Evolutionary conservation across 441 rosid genomes (phyloP).

Genomic region (Corymbia citriodora): DNA sequence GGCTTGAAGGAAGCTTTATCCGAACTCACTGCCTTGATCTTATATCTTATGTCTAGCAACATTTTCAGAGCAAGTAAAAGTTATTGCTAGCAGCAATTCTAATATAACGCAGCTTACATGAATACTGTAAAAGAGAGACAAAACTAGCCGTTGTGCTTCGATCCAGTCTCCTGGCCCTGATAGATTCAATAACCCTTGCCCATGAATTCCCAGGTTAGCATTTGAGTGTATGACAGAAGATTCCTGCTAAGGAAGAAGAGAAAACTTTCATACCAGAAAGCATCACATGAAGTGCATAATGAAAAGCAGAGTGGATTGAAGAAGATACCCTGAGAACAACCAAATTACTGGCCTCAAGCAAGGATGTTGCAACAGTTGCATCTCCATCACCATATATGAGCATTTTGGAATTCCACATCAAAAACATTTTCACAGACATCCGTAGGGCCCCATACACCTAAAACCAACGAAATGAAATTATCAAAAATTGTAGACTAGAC

Average conservation of each 20-base stretch:
- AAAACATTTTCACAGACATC: conserved; percentile 80
- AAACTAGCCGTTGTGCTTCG: conserved; percentile 76
- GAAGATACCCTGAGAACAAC: conserved; percentile 76
- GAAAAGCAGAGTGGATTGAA: not conserved
- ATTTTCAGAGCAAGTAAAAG: not conserved
- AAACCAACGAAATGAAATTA: not conserved
- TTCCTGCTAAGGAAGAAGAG: conserved; percentile 31
- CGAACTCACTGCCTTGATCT: not conserved
- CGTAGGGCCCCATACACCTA: conserved; percentile 92
- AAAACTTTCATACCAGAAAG: not conserved
- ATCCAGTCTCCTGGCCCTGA: conserved; percentile 78
- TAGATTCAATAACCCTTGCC: conserved; percentile 83
- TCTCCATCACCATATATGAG: conserved; percentile 75
- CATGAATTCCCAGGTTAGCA: conserved; percentile 92
- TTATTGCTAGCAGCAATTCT: not conserved
- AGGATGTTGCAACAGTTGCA: conserved; percentile 63
- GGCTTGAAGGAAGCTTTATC: not conserved
- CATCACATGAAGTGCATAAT: not conserved
- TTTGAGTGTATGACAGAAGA: conserved; percentile 86
- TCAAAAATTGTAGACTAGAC: not conserved
- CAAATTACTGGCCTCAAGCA: conserved; percentile 85
- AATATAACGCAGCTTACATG: conserved; percentile 42
- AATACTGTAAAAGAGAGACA: conserved; percentile 73
- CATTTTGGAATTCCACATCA: conserved; percentile 94
- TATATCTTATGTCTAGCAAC: not conserved